Conservation (phyloP, 352 stramenopile species). For the Phytophthora quininea region DNA sequence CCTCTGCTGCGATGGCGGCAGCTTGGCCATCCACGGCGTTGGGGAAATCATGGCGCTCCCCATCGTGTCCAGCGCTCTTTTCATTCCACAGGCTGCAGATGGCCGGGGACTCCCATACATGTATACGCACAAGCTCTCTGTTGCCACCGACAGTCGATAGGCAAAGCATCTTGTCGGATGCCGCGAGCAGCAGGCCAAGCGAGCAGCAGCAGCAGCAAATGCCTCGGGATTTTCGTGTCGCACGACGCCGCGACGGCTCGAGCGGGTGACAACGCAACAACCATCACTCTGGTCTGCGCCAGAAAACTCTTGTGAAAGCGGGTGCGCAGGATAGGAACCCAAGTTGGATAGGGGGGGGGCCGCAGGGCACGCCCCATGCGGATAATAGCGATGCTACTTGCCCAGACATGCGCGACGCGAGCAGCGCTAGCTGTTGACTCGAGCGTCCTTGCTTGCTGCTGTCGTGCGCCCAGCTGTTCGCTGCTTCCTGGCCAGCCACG, state of each 20-base stretch:
- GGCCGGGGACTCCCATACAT: not conserved
- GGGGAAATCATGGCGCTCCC: not conserved
- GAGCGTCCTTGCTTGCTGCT: not conserved
- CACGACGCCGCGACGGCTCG: conserved; percentile 39
- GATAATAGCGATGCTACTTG: no score
- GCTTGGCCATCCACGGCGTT: not conserved
- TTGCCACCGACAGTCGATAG: no score
- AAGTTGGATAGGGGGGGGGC: no score
- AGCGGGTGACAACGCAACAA: conserved; percentile 46
- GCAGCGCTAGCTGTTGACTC: no score
- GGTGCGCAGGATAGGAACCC: not conserved
- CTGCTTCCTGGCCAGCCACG: conserved; percentile 2
- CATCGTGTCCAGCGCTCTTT: not conserved
- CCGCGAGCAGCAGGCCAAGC: not conserved
- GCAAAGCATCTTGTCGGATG: no score
- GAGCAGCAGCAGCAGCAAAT: conserved; percentile 9
- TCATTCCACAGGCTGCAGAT: not conserved
- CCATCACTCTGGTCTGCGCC: conserved; percentile 38
- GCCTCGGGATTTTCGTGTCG: not conserved
- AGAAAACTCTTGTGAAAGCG: conserved; percentile 40
- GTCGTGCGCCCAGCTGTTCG: not conserved
- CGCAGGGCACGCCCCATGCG: no score
- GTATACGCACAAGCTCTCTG: no score
- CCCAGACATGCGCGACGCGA: no score
- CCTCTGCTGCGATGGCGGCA: not conserved